Percentiles rank a stretch among this genome's conserved stretches.
phyloP scores from a whole-genome alignment of 768 basidiomycete species.

The Sistotremastrum niveocremeum region DNA sequence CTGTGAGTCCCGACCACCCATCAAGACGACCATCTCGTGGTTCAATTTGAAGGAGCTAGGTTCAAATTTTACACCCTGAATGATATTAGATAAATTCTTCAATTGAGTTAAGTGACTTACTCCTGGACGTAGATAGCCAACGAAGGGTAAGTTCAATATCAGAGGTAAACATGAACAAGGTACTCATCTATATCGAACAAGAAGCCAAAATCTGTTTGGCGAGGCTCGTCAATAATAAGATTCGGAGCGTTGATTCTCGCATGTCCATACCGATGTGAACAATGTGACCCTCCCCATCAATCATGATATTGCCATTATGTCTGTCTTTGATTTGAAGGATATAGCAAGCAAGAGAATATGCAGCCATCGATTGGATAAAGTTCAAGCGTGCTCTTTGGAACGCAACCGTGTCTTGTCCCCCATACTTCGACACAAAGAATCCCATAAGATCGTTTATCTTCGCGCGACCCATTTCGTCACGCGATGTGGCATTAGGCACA shows the following conservation, averaged over 20 bases:
- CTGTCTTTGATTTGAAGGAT: slow-evolving; percentile 97
- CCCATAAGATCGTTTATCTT: slow-evolving; percentile 93
- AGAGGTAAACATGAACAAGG: slow-evolving; percentile 3
- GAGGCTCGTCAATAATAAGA: neutral
- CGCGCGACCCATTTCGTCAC: slow-evolving; percentile 98
- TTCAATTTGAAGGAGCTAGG: slow-evolving; percentile 96
- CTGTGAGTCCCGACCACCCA: slow-evolving; percentile 91
- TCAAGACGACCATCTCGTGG: slow-evolving; percentile 95
- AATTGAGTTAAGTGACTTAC: slow-evolving; percentile 26
- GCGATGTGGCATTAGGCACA: slow-evolving; percentile 91
- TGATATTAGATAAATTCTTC: neutral
- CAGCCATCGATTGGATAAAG: slow-evolving; percentile 99
- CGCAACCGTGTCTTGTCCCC: slow-evolving; percentile 72
- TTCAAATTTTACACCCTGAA: slow-evolving; percentile 94
- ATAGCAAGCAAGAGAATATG: slow-evolving; percentile 96
- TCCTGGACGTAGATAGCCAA: slow-evolving; percentile 10
- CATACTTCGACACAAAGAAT: slow-evolving; percentile 91
- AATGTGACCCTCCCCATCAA: slow-evolving; percentile 94
- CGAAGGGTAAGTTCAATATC: slow-evolving; percentile 16
- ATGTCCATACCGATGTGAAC: slow-evolving; percentile 72
- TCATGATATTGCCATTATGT: slow-evolving; percentile 99
- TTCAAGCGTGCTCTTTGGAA: slow-evolving; percentile 91
- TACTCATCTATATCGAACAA: slow-evolving; percentile 96
- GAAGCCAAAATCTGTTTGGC: slow-evolving; percentile 76
- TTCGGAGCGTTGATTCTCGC: neutral